phyloP scores from a whole-genome alignment of 495 filamentous ascomycete species.

The Hypomontagnella monticulosa region DNA sequence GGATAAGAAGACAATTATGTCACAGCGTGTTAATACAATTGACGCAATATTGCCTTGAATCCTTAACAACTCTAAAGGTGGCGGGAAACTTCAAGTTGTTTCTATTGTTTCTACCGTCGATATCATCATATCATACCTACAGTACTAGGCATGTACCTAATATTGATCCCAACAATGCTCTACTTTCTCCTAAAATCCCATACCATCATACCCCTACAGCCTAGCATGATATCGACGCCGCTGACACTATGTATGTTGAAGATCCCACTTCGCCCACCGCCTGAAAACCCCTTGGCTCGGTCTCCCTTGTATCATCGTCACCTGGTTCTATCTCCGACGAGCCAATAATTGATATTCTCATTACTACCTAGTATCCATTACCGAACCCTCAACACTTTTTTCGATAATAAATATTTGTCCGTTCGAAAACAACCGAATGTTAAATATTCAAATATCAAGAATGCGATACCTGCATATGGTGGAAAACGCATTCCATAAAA shows the following conservation, averaged over 20 bases:
- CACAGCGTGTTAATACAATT: constrained; percentile 7
- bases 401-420: too few relatives aligned
- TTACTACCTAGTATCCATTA: constrained; percentile 1
- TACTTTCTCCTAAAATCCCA: not conserved
- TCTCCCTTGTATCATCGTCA: constrained; percentile 39
- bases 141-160: not conserved
- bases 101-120: not conserved
- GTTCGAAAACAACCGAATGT: too few relatives aligned
- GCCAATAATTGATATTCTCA: constrained; percentile 24
- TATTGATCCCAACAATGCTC: constrained; percentile 6
- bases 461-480: not conserved
- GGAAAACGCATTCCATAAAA: constrained; percentile 1
- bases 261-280: constrained; percentile 25
- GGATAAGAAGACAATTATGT: constrained; percentile 23
- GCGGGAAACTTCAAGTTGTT: constrained; percentile 14
- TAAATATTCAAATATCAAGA: not conserved
- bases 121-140: not conserved
- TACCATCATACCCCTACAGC: not conserved
- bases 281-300: constrained; percentile 17
- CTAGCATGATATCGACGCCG: constrained; percentile 7
- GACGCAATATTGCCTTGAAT: constrained; percentile 17
- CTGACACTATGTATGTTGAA: constrained; percentile 22
- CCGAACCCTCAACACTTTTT: too few relatives aligned
- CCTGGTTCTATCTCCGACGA: constrained; percentile 21
- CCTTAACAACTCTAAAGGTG: constrained; percentile 14